A percentile compares a stretch with the other conserved stretches of the same genome.
These are phyloP conservation scores for Suhomyces terraborum DNA, from an alignment of 1,139 yeast genomes.

Conservation along the genomic window DNA sequence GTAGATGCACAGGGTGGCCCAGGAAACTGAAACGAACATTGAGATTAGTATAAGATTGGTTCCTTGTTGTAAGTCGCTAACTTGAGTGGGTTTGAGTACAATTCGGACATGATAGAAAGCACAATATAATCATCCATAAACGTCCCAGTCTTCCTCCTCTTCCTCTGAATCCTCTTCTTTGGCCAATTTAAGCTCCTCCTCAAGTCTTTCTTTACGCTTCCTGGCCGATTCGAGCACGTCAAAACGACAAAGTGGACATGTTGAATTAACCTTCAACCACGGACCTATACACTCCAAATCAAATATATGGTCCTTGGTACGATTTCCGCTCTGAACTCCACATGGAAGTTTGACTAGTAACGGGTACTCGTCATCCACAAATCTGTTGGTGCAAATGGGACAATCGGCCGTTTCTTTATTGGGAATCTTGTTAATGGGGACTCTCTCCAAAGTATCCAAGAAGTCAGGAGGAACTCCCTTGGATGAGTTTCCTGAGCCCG, in stretches of 20 bases:
- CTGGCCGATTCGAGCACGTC: conserved; percentile 53
- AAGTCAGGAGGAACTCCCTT: conserved; percentile 70
- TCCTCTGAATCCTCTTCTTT: conserved; percentile 64
- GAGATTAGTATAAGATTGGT: no score
- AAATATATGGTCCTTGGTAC: conserved; percentile 59
- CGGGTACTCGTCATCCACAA: conserved; percentile 74
- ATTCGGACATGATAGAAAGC: no score
- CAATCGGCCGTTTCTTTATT: conserved; percentile 61
- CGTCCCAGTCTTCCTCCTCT: conserved; percentile 72
- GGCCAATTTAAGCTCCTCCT: conserved; percentile 38
- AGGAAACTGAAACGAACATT: no score
- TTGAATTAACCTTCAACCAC: conserved; percentile 77
- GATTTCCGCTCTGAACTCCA: conserved; percentile 32
- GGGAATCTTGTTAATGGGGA: conserved; percentile 52
- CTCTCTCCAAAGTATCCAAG: conserved; percentile 75
- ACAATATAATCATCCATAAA: conserved; percentile 56
- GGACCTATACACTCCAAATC: conserved; percentile 91
- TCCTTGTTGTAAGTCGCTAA: no score
- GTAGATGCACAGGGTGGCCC: no score
- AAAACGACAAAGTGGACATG: conserved; percentile 87
- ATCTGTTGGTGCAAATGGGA: conserved; percentile 80
- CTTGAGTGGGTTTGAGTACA: no score
- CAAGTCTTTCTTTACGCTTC: conserved; percentile 46
- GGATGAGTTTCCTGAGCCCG: conserved; percentile 11
- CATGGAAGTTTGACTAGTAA: conserved; percentile 83